Evolutionary conservation across 192 early-diverging fungal genomes (phyloP), one percentile per base, ranked within the genome.

Genomic region (Dispira parvispora): DNA sequence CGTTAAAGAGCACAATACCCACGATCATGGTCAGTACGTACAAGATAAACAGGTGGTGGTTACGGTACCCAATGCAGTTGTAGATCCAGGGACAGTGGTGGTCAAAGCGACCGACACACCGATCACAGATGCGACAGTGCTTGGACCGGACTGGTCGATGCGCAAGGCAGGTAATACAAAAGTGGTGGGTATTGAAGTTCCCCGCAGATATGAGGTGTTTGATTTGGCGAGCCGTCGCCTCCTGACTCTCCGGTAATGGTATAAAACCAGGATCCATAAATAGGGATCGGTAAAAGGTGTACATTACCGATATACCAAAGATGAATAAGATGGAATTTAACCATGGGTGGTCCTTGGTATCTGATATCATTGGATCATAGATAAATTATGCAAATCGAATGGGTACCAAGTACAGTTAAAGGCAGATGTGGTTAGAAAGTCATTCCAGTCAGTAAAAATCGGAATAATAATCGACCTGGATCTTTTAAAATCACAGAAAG

Each of bases 21-120:
- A 73, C 20, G 25, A 84, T 63, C 66, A 96, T 83, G 27, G 83
- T 69, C 3, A 75, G 47, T 32, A 87, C 71, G 73, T 92, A 98
- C 2, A 84, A 28, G 70, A 98, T 80, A 69, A 98, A 98, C 26
- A 81, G 67, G 11, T 86, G 78, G 67, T 98, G 95, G 67, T 98
- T 98, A 57, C 74, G 71, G 16, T 83, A 76, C 1, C 95, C 95
- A 66, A 95, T 86, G 68, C 91, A 95, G 75, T 95, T 98, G 74
- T 82, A 86, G 32, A 91, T 94, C 94, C 93, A 98, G 20, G 93
- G 96, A 62, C 96, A 96, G 66, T 96, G 92, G 65, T 96, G 91
- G 68, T 96, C 94, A 75, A 96, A 96, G 45, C 81, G 80, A 23
- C 90, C 84, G 2, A 98, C 92, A 70, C 96, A 98, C 58, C 90